phyloP scores from a whole-genome alignment of 2,329 filamentous ascomycete species.

The Sporothrix variecibatus region DNA sequence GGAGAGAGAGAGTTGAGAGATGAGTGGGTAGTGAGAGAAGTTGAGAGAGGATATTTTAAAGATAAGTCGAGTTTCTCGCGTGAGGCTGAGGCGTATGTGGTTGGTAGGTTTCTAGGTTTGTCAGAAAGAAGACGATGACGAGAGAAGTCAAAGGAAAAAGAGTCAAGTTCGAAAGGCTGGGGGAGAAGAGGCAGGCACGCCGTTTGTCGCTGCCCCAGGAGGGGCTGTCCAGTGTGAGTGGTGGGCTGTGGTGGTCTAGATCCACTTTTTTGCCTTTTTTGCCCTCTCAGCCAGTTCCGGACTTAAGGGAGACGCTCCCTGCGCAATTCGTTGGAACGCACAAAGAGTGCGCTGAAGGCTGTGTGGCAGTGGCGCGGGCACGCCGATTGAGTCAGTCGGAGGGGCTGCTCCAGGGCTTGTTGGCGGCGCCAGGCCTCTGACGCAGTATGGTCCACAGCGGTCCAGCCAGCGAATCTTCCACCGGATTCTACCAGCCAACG shows the following conservation, averaged over 20 bases:
- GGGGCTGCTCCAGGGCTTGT: background rate
- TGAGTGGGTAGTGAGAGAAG: background rate
- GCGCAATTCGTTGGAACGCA: background rate
- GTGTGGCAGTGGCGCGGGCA: conserved; percentile 7
- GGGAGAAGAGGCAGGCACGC: conserved; percentile 14
- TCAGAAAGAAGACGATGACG: background rate
- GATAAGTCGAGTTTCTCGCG: background rate
- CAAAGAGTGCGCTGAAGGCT: background rate
- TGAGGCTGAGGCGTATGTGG: conserved; percentile 1
- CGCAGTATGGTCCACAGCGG: background rate
- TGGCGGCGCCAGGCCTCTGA: background rate
- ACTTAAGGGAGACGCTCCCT: background rate
- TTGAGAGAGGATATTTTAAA: background rate
- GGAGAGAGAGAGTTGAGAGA: background rate
- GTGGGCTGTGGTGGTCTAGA: background rate
- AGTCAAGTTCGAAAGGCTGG: background rate
- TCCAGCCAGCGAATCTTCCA: conserved; percentile 18
- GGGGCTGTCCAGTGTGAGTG: background rate
- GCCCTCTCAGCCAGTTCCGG: conserved; percentile 5
- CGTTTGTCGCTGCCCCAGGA: background rate
- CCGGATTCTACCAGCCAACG: conserved; percentile 15
- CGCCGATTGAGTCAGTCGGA: conserved; percentile 22
- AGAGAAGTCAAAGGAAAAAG: background rate
- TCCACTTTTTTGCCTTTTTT: conserved; percentile 13
- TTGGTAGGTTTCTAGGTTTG: conserved; percentile 3